These are phyloP conservation scores for Sarcodon aspratus DNA, from an alignment of 768 basidiomycete genomes.

Conservation along the genomic window DNA sequence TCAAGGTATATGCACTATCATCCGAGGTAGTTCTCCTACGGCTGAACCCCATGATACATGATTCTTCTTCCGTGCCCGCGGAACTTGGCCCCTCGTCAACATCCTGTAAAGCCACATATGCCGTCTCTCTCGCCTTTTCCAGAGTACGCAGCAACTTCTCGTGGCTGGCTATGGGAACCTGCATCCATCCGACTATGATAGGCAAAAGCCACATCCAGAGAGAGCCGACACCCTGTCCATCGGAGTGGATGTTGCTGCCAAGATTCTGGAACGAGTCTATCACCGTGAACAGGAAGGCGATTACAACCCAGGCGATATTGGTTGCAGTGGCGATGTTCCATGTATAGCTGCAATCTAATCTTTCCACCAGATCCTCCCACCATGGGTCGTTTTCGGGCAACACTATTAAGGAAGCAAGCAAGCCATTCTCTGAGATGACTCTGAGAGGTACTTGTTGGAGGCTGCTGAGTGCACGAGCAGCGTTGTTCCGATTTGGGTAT, in stretches of 20 bases:
- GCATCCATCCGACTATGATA: conserved; percentile 26
- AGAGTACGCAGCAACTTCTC: conserved; percentile 18
- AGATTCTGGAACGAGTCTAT: conserved; percentile 11
- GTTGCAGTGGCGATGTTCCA: conserved; percentile 29
- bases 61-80: not conserved
- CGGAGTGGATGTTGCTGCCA: conserved; percentile 14
- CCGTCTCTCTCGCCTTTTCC: conserved; percentile 15
- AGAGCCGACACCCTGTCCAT: conserved; percentile 26
- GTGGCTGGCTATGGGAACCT: conserved; percentile 20
- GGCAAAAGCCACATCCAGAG: conserved; percentile 34
- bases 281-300: conserved; percentile 30
- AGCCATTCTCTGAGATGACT: conserved; percentile 10
- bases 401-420: conserved; percentile 29
- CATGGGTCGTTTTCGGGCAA: conserved; percentile 30
- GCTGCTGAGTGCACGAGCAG: conserved; percentile 22
- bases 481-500: conserved; percentile 19
- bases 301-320: conserved; percentile 32
- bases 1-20: not conserved
- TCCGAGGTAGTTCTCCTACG: too few species aligned
- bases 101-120: conserved; percentile 13
- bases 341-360: conserved; percentile 24
- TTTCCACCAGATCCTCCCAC: conserved; percentile 23
- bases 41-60: not conserved
- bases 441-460: conserved; percentile 32
- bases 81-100: not conserved